Conservation (phyloP, 2,329 filamentous ascomycete species). For the Aspergillus sp. region DNA sequence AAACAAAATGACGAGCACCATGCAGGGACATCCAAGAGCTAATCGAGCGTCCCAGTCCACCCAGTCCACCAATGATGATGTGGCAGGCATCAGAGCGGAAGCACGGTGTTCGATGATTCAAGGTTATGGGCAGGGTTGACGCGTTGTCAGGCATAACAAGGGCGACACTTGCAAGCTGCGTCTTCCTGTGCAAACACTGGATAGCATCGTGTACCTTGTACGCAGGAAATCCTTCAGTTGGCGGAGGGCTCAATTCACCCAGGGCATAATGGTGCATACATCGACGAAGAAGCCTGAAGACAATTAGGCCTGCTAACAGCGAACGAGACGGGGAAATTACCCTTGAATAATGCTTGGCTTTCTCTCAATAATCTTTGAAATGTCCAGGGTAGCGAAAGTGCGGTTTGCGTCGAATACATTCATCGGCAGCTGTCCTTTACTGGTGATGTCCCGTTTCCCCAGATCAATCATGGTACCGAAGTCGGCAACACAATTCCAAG, state of each 20-base stretch:
- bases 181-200: constrained; percentile 35
- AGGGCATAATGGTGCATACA: constrained; percentile 12
- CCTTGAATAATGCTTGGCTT: constrained; percentile 3
- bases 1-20: constrained; percentile 23
- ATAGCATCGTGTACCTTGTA: constrained; percentile 28
- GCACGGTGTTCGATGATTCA: not conserved
- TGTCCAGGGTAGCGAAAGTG: not conserved
- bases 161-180: constrained; percentile 47
- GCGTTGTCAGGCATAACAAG: constrained; percentile 29
- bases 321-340: not conserved
- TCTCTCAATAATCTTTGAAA: not conserved
- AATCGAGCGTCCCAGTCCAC: constrained; percentile 24
- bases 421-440: not conserved
- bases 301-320: not conserved
- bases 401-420: not conserved
- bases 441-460: not conserved
- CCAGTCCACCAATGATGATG: constrained; percentile 25
- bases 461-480: constrained; percentile 3
- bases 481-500: constrained; percentile 7
- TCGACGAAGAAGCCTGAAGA: not conserved
- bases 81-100: constrained; percentile 32
- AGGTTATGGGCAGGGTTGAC: not conserved
- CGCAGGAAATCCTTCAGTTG: not conserved
- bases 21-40: constrained; percentile 22
- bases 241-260: constrained; percentile 6